Conservation (phyloP, 2,329 filamentous ascomycete genomes). For the Incumbomyces lentus region DNA sequence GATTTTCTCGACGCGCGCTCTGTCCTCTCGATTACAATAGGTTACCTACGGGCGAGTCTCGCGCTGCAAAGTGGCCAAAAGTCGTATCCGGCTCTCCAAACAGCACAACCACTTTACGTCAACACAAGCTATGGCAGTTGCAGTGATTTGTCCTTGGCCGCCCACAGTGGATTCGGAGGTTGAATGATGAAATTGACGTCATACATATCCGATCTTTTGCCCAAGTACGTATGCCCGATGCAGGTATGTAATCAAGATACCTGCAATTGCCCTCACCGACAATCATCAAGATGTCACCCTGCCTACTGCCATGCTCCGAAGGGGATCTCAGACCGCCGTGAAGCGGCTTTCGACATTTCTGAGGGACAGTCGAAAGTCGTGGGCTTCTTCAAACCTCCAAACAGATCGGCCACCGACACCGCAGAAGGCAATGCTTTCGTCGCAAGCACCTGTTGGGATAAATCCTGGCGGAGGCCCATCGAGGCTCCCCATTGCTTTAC, state of each 20-base stretch:
- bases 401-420: not conserved
- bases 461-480: slow-evolving; percentile 6
- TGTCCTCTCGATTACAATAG: no score
- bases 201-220: not conserved
- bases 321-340: not conserved
- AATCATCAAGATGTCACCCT: no score
- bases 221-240: not conserved
- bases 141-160: no score
- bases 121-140: no score
- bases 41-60: no score
- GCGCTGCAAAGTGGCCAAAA: no score
- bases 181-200: slow-evolving; percentile 3
- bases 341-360: slow-evolving; percentile 3
- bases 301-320: not conserved
- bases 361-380: not conserved
- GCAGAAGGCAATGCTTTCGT: slow-evolving; percentile 3
- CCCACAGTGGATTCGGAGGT: not conserved
- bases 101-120: no score
- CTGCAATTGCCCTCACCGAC: no score
- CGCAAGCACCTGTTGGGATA: slow-evolving; percentile 9
- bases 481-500: slow-evolving; percentile 51
- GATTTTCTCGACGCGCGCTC: no score
- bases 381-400: not conserved
- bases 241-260: no score
- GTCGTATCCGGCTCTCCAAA: no score